Evolutionary conservation across 2,329 filamentous ascomycete genomes (phyloP), one percentile per base, ranked within the genome.

Genomic region (Knufia fluminis): DNA sequence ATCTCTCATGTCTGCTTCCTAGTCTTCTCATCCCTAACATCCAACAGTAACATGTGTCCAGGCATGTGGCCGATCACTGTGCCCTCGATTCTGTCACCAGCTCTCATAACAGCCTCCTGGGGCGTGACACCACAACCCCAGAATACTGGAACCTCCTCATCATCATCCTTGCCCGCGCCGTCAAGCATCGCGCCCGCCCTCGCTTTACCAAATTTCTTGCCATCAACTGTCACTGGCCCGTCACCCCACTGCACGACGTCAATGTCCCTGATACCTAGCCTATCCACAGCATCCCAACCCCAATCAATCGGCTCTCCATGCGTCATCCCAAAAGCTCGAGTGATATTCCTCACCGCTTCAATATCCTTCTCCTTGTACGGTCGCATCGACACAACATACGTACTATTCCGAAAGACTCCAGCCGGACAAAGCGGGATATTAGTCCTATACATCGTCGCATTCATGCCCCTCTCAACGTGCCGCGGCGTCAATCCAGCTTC

Each of bases 91-190:
- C 23, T 23, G 6, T 42, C 40, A 6, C 61, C 65, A 3, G 78
- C 76, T 50, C 67, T 69, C 70, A 80, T 74, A 1, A 83, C 76
- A 12, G 78, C 79, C 59, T 81, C 75, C 59, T 83, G 80, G 1
- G 81, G 79, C 32, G 80, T 83, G 9, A 83, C 79, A 28, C 80
- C 80, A 59, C 80, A 84, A 0, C 77, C 80, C 78, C 80, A 78
- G 54, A 80, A 80, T 3, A 79, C 72, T 0, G 76, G 77, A 24
- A 80, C 67, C 22, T 72, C 66, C 1, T 72, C 65, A 17, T 64
- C 63, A 12, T 61, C 56, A 1, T 26, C 20, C 8, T 20, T 22
- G n/a, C 22, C n/a, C 40, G n/a, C 10, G 24, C 19, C n/a, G 4
- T 36, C 33, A 4, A 17, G 6, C n/a, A 6, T 36, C 6, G n/a